A percentile compares a stretch with the other conserved stretches of the same genome.
These are phyloP conservation scores for Eucalyptus paniculata DNA, from an alignment of 345 rosid species.

Conservation along the genomic window DNA sequence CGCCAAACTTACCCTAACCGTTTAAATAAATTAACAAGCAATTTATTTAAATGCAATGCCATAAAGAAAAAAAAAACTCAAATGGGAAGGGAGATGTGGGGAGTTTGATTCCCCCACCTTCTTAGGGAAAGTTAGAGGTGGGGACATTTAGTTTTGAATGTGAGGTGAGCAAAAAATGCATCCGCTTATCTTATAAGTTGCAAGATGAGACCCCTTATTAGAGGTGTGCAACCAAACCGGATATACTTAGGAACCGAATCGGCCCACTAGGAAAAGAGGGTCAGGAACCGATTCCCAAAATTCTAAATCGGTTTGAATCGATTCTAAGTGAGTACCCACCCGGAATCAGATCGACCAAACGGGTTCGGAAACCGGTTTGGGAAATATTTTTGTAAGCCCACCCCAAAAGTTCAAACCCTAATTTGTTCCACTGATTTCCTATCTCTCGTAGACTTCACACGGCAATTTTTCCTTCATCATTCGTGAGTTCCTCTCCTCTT, in stretches of 20 bases:
- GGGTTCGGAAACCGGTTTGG: accelerated
- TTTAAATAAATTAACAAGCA: neutral
- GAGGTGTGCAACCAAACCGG: accelerated
- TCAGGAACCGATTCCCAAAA: accelerated
- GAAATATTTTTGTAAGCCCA: accelerated
- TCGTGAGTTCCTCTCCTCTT: no score
- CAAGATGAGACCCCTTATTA: accelerated
- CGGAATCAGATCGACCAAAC: accelerated
- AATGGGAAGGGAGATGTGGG: no score
- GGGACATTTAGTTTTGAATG: no score
- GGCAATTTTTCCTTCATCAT: accelerated
- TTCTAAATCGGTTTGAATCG: accelerated
- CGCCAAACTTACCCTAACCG: neutral
- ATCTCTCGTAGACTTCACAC: no score
- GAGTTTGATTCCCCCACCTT: no score
- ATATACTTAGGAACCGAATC: no score
- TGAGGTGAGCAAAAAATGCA: neutral
- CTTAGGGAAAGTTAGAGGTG: no score
- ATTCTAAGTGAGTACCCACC: no score
- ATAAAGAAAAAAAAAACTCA: no score
- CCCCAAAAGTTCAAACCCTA: no score
- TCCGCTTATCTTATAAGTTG: accelerated
- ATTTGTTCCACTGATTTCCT: no score
- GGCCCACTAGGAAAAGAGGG: accelerated
- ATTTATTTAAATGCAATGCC: neutral